Conservation (phyloP, 257 asterid species). For the Solanum lycopersicoides region DNA sequence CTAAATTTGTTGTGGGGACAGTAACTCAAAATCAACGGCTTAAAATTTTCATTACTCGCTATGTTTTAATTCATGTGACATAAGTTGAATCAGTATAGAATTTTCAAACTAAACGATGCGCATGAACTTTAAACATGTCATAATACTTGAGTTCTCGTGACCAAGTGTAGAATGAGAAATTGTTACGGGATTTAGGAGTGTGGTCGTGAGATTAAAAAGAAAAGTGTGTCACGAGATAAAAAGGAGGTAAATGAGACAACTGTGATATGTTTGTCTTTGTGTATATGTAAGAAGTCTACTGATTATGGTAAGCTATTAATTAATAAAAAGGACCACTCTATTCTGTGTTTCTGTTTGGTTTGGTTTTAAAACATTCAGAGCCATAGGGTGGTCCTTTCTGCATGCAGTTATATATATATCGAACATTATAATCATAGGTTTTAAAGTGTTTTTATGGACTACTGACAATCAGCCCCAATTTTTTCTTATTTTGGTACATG, state of each 20-base stretch:
- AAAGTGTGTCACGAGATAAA: not conserved
- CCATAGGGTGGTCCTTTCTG: slow-evolving; percentile 22
- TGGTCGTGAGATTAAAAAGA: not conserved
- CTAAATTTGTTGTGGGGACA: not conserved
- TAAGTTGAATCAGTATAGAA: not conserved
- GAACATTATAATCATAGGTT: slow-evolving; percentile 1
- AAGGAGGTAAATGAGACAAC: not conserved
- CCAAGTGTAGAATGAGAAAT: not conserved
- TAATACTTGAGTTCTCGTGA: not conserved
- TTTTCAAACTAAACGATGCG: not conserved
- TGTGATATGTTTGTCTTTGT: not conserved
- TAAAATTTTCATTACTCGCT: not conserved
- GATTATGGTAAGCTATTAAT: not conserved
- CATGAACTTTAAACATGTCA: not conserved
- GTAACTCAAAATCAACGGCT: not conserved
- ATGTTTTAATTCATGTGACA: not conserved
- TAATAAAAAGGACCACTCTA: slow-evolving; percentile 23
- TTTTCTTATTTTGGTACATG: not conserved
- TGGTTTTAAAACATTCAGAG: not conserved
- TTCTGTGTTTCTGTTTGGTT: not conserved
- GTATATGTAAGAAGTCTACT: not conserved
- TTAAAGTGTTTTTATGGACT: slow-evolving; percentile 1
- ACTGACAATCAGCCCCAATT: not conserved
- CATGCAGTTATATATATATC: not conserved
- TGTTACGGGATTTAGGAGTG: not conserved